phyloP scores from a whole-genome alignment of 108 stramenopile genomes.

The Phaeodactylum tricornutum region DNA sequence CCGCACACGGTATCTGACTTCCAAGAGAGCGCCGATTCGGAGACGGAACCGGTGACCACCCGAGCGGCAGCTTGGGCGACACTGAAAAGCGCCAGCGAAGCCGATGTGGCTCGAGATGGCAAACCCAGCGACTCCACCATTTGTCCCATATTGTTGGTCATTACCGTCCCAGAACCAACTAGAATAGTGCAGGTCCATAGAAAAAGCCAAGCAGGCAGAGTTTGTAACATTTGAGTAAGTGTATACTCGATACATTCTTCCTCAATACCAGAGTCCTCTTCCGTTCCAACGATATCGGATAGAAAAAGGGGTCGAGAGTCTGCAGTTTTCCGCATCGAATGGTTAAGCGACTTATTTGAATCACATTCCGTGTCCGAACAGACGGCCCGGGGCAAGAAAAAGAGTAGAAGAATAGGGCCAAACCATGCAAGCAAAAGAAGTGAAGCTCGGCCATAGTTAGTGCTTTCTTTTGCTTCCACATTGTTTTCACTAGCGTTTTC shows the following conservation, averaged over 20 bases:
- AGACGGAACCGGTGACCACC: constrained; percentile 52
- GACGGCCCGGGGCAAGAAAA: too few species aligned
- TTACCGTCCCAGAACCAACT: constrained; percentile 69
- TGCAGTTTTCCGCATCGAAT: too few species aligned
- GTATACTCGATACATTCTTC: constrained; percentile 7
- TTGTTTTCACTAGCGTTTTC: not conserved
- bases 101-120: constrained; percentile 32
- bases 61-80: constrained; percentile 66
- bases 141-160: constrained; percentile 77
- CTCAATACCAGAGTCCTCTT: constrained; percentile 4
- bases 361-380: too few species aligned
- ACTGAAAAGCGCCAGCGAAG: constrained; percentile 63
- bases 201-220: constrained; percentile 60
- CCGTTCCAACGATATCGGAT: constrained; percentile 22
- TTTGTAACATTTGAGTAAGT: constrained; percentile 71
- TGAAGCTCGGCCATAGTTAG: constrained; percentile 34
- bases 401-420: constrained; percentile 41
- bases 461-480: constrained; percentile 1
- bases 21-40: constrained; percentile 49
- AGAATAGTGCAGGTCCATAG: constrained; percentile 62
- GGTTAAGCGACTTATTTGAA: too few species aligned
- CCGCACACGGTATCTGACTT: constrained; percentile 31
- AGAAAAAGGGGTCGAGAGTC: too few species aligned
- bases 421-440: constrained; percentile 49
- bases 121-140: constrained; percentile 75